A percentile compares a stretch with the other conserved stretches of the same genome.
Conservation (phyloP, 352 stramenopile species). For the Globisporangium spiculum region DNA sequence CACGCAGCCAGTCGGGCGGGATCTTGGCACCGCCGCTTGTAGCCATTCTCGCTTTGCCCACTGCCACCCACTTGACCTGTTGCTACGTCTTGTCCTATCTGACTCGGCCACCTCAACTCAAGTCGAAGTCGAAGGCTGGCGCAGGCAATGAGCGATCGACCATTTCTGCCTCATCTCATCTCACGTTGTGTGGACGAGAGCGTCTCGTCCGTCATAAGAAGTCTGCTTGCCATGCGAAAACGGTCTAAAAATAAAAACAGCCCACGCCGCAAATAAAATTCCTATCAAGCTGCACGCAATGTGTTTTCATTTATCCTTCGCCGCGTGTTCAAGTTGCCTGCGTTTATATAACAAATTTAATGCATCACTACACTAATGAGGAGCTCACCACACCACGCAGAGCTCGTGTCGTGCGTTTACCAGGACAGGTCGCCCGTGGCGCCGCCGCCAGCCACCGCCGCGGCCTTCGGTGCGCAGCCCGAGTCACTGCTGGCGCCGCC, state of each 20-base stretch:
- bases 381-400: neutral
- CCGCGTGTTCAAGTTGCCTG: neutral
- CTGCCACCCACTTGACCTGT: too few relatives aligned
- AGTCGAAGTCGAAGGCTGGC: too few relatives aligned
- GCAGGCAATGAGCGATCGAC: too few relatives aligned
- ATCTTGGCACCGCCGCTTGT: constrained; percentile 32
- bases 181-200: too few relatives aligned
- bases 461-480: constrained; percentile 35
- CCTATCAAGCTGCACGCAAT: too few relatives aligned
- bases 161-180: too few relatives aligned
- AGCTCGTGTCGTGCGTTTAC: constrained; percentile 20
- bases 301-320: neutral
- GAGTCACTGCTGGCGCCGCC: constrained; percentile 22
- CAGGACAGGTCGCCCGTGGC: constrained; percentile 57
- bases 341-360: constrained; percentile 8
- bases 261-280: neutral
- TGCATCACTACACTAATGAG: neutral
- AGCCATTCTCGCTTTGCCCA: neutral
- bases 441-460: constrained; percentile 30
- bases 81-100: neutral
- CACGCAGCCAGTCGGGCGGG: constrained; percentile 51
- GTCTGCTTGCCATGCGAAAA: neutral
- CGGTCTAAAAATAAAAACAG: neutral
- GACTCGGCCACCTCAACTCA: neutral
- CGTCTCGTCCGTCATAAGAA: neutral